A percentile compares a stretch with the other conserved stretches of the same genome.
phyloP scores from a whole-genome alignment of 805 yeast genomes.

The Scheffersomyces ergatensis region DNA sequence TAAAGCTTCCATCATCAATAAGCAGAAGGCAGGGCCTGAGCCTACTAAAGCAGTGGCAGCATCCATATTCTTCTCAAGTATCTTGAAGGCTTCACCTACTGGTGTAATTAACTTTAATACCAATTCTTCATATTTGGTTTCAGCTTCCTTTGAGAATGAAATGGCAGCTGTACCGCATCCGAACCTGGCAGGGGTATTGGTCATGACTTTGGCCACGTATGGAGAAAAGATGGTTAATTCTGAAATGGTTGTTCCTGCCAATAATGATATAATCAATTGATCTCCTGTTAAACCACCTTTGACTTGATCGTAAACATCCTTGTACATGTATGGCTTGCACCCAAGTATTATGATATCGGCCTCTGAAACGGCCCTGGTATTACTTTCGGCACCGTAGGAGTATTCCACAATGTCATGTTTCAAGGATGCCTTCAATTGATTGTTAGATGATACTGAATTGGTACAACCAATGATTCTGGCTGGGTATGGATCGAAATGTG shows the following conservation, averaged over 20 bases:
- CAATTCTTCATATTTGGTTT: slow-evolving; percentile 38
- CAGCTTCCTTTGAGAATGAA: slow-evolving; percentile 61
- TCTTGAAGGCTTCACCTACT: slow-evolving; percentile 62
- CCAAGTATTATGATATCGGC: slow-evolving; percentile 78
- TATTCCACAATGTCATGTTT: slow-evolving; percentile 43
- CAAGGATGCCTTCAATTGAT: slow-evolving; percentile 47
- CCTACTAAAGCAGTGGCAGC: slow-evolving; percentile 95
- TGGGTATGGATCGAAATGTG: slow-evolving; percentile 56
- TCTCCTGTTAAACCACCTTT: slow-evolving; percentile 46
- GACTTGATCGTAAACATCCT: slow-evolving; percentile 55
- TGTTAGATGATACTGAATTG: slow-evolving; percentile 40
- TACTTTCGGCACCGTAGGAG: slow-evolving; percentile 42
- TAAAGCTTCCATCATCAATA: slow-evolving; percentile 85
- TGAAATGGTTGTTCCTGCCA: slow-evolving; percentile 89
- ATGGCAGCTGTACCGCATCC: slow-evolving; percentile 94
- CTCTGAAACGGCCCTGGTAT: slow-evolving; percentile 55
- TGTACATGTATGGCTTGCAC: slow-evolving; percentile 82
- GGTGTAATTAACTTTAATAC: slow-evolving; percentile 56
- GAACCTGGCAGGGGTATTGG: slow-evolving; percentile 92
- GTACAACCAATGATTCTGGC: slow-evolving; percentile 76
- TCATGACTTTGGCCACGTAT: slow-evolving; percentile 87
- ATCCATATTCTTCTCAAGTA: slow-evolving; percentile 93
- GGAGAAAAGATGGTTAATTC: slow-evolving; percentile 56
- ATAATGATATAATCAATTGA: slow-evolving; percentile 68
- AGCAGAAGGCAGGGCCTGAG: slow-evolving; percentile 93